Conservation (phyloP, 169 alveolate species). For the Plasmodium yoelii region DNA sequence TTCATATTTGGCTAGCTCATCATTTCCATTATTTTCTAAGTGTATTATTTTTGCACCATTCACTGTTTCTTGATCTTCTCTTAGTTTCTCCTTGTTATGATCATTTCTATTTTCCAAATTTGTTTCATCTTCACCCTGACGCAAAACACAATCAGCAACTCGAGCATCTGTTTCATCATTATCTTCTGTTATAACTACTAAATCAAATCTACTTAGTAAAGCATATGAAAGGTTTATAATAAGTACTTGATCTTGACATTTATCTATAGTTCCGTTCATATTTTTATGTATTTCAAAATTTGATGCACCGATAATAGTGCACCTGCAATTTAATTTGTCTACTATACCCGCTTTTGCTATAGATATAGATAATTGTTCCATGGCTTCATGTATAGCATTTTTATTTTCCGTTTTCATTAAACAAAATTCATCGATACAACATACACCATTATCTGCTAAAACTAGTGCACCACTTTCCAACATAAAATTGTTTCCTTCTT, state of each 20-base stretch:
- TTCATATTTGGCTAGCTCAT: background rate
- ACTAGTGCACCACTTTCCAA: conserved; percentile 96
- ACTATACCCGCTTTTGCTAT: conserved; percentile 92
- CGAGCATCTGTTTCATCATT: conserved; percentile 34
- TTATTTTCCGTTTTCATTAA: conserved; percentile 88
- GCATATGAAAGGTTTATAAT: conserved; percentile 67
- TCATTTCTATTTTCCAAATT: background rate
- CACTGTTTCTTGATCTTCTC: background rate
- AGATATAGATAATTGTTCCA: conserved; percentile 95
- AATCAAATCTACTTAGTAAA: conserved; percentile 83
- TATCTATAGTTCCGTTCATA: conserved; percentile 17
- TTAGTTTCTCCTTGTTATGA: background rate
- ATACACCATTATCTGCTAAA: conserved; percentile 95
- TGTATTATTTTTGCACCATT: background rate
- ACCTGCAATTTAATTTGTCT: conserved; percentile 79
- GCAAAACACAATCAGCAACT: conserved; percentile 56
- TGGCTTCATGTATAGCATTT: conserved; percentile 94
- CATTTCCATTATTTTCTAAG: background rate
- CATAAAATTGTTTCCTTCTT: conserved; percentile 92
- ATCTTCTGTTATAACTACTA: conserved; percentile 79
- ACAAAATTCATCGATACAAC: conserved; percentile 96
- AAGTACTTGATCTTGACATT: conserved; percentile 23
- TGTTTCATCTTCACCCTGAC: background rate
- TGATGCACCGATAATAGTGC: conserved; percentile 87
- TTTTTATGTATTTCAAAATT: conserved; percentile 76